Percentiles rank a stretch among this genome's conserved stretches.
Evolutionary conservation across 768 basidiomycete genomes (phyloP).

Genomic region (Suillus clintonianus): DNA sequence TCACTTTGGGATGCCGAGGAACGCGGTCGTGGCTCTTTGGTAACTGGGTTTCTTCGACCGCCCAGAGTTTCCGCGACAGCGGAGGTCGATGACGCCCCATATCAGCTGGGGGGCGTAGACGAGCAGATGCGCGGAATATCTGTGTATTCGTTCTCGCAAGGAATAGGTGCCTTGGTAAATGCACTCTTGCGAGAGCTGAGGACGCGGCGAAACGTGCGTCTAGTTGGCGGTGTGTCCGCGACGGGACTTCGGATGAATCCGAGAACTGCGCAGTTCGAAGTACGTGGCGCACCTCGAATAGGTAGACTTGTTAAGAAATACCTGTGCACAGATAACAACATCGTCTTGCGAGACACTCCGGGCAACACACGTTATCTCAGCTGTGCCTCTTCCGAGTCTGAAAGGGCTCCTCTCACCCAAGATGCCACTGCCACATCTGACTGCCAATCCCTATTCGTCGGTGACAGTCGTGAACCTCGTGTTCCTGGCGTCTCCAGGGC

Average conservation of each 20-base stretch:
- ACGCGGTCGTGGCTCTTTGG: conserved; percentile 66
- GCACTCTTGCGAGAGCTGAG: conserved; percentile 53
- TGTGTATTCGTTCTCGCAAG: conserved; percentile 81
- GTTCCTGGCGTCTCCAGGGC: conserved; percentile 53
- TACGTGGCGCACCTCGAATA: conserved; percentile 24
- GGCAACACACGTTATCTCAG: conserved; percentile 74
- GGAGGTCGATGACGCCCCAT: conserved; percentile 27
- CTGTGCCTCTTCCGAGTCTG: conserved; percentile 66
- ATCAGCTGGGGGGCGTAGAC: conserved; percentile 51
- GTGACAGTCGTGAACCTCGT: conserved; percentile 91
- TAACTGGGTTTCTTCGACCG: conserved; percentile 54
- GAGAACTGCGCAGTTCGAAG: conserved; percentile 46
- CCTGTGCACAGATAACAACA: conserved; percentile 31
- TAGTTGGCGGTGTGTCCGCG: conserved; percentile 48
- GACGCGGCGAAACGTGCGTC: conserved; percentile 54
- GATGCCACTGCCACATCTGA: conserved; percentile 60
- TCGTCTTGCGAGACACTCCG: conserved; percentile 34
- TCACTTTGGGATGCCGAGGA: conserved; percentile 70
- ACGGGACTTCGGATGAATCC: conserved; percentile 33
- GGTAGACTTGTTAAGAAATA: background rate
- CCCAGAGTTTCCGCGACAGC: conserved; percentile 8
- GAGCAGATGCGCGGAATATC: conserved; percentile 58
- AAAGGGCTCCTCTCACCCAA: conserved; percentile 42
- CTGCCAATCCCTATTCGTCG: conserved; percentile 69
- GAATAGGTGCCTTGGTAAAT: conserved; percentile 66